phyloP scores from a whole-genome alignment of 1,284 basidiomycete species.

The Cutaneotrichosporon sp. region DNA sequence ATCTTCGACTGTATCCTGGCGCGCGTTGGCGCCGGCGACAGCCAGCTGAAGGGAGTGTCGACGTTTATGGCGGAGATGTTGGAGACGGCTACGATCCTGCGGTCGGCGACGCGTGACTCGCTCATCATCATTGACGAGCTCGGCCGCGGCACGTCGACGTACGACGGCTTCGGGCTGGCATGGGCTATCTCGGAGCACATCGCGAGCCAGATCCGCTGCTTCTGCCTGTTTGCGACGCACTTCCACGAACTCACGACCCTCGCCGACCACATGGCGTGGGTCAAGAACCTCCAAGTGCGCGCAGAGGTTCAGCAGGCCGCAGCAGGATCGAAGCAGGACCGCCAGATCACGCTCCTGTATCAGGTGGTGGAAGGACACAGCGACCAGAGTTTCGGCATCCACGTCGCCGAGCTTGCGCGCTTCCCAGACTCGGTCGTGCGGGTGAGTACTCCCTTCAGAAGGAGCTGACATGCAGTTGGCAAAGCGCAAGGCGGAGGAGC shows the following conservation, averaged over 20 bases:
- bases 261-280: slow-evolving; percentile 79
- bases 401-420: slow-evolving; percentile 93
- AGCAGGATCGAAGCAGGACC: slow-evolving; percentile 63
- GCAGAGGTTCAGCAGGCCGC: slow-evolving; percentile 71
- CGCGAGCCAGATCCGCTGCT: slow-evolving; percentile 83
- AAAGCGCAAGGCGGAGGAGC: slow-evolving; percentile 90
- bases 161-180: slow-evolving; percentile 97
- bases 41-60: slow-evolving; percentile 94
- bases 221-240: slow-evolving; percentile 96
- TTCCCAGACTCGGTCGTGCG: slow-evolving; percentile 93
- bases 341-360: slow-evolving; percentile 90
- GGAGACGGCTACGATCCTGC: slow-evolving; percentile 89
- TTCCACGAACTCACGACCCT: slow-evolving; percentile 97
- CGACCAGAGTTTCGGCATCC: slow-evolving; percentile 98
- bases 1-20: slow-evolving; percentile 97
- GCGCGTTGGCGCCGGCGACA: slow-evolving; percentile 95
- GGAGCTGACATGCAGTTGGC: slow-evolving; percentile 65
- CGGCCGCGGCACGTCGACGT: slow-evolving; percentile 96
- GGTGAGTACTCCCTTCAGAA: slow-evolving; percentile 56
- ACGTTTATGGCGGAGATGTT: slow-evolving; percentile 99
- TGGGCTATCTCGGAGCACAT: slow-evolving; percentile 99
- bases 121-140: slow-evolving; percentile 98
- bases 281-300: slow-evolving; percentile 94
- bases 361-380: slow-evolving; percentile 92
- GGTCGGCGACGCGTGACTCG: slow-evolving; percentile 89